These are phyloP conservation scores for Mycothermus thermophilus DNA, from an alignment of 495 filamentous ascomycete genomes.

Conservation along the genomic window DNA sequence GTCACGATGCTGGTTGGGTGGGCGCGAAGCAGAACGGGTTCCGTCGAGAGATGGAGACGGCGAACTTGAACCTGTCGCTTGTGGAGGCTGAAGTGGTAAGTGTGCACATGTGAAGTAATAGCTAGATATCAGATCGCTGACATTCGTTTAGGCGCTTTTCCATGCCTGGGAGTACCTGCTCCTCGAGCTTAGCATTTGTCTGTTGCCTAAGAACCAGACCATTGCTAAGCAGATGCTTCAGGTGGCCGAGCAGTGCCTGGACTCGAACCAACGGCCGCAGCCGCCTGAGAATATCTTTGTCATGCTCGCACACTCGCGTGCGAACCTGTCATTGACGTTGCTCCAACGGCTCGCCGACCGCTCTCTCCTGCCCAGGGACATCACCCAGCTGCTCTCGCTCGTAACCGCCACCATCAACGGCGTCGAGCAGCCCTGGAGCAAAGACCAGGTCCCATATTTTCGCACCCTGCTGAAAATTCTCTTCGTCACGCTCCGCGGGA, in stretches of 20 bases:
- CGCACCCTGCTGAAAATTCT: slow-evolving; percentile 72
- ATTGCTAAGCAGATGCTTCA: slow-evolving; percentile 49
- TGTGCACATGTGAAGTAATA: slow-evolving; percentile 7
- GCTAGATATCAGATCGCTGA: slow-evolving; percentile 13
- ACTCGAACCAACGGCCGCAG: slow-evolving; percentile 49
- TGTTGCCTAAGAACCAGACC: slow-evolving; percentile 43
- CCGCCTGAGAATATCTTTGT: slow-evolving; percentile 61
- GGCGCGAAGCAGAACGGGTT: slow-evolving; percentile 56
- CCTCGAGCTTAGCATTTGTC: slow-evolving; percentile 62
- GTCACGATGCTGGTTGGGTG: slow-evolving; percentile 62
- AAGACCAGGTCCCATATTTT: slow-evolving; percentile 54
- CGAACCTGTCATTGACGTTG: slow-evolving; percentile 62
- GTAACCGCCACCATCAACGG: slow-evolving; percentile 54
- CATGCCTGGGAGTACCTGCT: slow-evolving; percentile 82
- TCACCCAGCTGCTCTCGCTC: slow-evolving; percentile 46
- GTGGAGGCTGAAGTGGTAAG: slow-evolving; percentile 84
- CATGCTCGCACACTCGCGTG: slow-evolving; percentile 52
- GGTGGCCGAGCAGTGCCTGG: slow-evolving; percentile 59
- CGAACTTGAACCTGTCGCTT: slow-evolving; percentile 79
- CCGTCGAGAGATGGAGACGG: slow-evolving; percentile 61
- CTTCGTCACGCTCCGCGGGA: slow-evolving; percentile 62
- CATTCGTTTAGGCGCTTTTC: slow-evolving; percentile 48
- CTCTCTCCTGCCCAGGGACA: slow-evolving; percentile 43
- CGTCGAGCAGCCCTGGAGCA: slow-evolving; percentile 50
- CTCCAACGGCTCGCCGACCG: slow-evolving; percentile 59